Evolutionary conservation across 2,329 filamentous ascomycete genomes (phyloP).

Genomic region (Fusarium succisae): DNA sequence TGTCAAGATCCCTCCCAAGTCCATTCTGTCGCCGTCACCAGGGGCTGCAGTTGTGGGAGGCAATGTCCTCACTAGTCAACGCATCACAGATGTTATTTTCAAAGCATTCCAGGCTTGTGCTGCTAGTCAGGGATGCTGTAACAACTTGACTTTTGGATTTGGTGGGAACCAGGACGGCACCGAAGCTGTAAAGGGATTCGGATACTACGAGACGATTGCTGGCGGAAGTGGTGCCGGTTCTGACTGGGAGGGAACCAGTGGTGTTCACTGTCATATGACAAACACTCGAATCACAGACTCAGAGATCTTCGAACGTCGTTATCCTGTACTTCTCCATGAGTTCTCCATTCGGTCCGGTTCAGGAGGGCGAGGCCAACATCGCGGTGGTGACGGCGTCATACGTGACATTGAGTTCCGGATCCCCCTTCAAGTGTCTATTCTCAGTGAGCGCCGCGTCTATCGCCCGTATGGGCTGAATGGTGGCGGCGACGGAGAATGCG

Average conservation of each 20-base stretch:
- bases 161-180: slow-evolving; percentile 55
- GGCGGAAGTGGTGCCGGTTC: slow-evolving; percentile 76
- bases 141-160: slow-evolving; percentile 86
- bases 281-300: slow-evolving; percentile 78
- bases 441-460: slow-evolving; percentile 81
- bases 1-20: slow-evolving; percentile 76
- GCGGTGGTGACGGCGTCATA: slow-evolving; percentile 78
- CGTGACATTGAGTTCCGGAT: slow-evolving; percentile 83
- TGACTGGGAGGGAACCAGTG: slow-evolving; percentile 54
- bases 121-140: slow-evolving; percentile 81
- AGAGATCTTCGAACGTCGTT: slow-evolving; percentile 59
- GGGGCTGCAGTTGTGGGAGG: slow-evolving; percentile 84
- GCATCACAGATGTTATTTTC: slow-evolving; percentile 57
- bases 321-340: slow-evolving; percentile 77
- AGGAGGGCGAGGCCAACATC: slow-evolving; percentile 71
- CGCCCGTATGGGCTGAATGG: slow-evolving; percentile 78
- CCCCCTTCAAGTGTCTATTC: slow-evolving; percentile 78
- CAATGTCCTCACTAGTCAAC: slow-evolving; percentile 68
- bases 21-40: slow-evolving; percentile 78
- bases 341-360: slow-evolving; percentile 73
- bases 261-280: slow-evolving; percentile 68
- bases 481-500: slow-evolving; percentile 80
- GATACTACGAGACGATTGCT: slow-evolving; percentile 69
- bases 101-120: slow-evolving; percentile 84
- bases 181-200: slow-evolving; percentile 53